A percentile compares a stretch with the other conserved stretches of the same genome.
phyloP scores from a whole-genome alignment of 2,329 filamentous ascomycete species.

The Pseudogymnoascus sp. region DNA sequence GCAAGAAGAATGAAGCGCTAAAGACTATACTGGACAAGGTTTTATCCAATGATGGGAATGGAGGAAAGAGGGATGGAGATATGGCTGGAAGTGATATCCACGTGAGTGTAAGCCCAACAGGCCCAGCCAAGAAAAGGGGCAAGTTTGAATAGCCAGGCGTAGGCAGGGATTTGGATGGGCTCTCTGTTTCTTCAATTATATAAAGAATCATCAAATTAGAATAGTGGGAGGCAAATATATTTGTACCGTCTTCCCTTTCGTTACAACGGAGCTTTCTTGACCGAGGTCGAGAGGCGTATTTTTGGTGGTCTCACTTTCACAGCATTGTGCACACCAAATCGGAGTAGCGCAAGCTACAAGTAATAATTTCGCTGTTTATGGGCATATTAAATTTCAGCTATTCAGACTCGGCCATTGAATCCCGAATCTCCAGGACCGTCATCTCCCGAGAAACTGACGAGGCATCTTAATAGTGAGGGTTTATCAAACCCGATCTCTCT shows the following conservation, averaged over 20 bases:
- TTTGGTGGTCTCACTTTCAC: neutral
- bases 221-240: neutral
- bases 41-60: neutral
- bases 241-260: neutral
- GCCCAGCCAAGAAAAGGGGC: neutral
- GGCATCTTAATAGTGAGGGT: neutral
- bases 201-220: neutral
- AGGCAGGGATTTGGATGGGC: neutral
- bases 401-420: neutral
- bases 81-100: neutral
- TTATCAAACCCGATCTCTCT: neutral
- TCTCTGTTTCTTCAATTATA: neutral
- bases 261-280: neutral
- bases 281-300: neutral
- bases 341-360: neutral
- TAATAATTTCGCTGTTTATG: neutral
- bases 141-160: neutral
- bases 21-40: neutral
- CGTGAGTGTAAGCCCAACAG: neutral
- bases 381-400: neutral
- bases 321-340: neutral
- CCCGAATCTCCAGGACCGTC: neutral
- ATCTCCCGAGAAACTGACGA: neutral
- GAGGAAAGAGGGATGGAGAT: neutral
- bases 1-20: neutral